Evolutionary conservation across 345 rosid genomes (phyloP).

Genomic region (Mercurialis annua): DNA sequence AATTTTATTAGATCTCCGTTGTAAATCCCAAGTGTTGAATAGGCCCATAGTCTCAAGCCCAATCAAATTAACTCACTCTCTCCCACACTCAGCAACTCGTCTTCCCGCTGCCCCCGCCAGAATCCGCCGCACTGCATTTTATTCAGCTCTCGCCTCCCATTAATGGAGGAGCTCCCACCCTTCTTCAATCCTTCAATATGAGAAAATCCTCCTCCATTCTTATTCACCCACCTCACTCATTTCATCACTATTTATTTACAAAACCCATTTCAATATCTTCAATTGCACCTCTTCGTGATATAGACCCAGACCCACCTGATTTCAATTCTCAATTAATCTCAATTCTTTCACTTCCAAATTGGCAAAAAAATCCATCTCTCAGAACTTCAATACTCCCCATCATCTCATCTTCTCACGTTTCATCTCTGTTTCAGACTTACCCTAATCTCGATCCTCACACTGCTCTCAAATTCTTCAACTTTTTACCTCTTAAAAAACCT

Average conservation of each 20-base stretch:
- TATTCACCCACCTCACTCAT: slow-evolving; percentile 4
- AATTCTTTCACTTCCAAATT: slow-evolving; percentile 46
- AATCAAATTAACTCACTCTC: no score
- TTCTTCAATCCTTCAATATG: slow-evolving; percentile 18
- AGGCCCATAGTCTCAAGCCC: background rate
- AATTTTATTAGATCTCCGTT: no score
- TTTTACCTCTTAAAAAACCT: slow-evolving; percentile 38
- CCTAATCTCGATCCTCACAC: slow-evolving; percentile 41
- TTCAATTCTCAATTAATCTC: slow-evolving; percentile 40
- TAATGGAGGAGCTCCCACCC: slow-evolving; percentile 19
- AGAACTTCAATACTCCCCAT: slow-evolving; percentile 33
- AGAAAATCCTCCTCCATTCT: slow-evolving; percentile 26
- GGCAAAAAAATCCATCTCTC: slow-evolving; percentile 51
- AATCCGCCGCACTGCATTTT: background rate
- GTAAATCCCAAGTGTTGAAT: no score
- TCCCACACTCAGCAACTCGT: background rate
- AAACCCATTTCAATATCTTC: slow-evolving; percentile 16
- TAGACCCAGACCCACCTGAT: slow-evolving; percentile 28
- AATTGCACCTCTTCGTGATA: slow-evolving; percentile 13
- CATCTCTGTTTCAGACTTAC: slow-evolving; percentile 38
- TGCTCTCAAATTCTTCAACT: slow-evolving; percentile 52
- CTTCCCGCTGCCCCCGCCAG: background rate
- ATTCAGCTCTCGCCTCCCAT: slow-evolving; percentile 3
- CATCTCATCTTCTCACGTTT: slow-evolving; percentile 46
- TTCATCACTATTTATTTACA: slow-evolving; percentile 17